phyloP scores from a whole-genome alignment of 192 early-diverging fungal species.

The Entomortierella chlamydospora region DNA sequence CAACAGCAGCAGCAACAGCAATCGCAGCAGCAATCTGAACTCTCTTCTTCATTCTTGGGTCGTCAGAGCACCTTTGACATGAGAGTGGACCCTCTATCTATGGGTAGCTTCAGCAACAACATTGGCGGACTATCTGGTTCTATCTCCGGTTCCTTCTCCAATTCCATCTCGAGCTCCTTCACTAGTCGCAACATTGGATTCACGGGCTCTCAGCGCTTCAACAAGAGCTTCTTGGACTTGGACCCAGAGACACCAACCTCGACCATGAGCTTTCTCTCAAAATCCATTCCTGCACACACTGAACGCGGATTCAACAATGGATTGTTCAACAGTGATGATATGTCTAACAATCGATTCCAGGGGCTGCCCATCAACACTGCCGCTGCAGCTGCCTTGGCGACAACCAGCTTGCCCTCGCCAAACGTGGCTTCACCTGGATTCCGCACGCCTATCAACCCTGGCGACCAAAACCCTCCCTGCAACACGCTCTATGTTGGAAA shows the following conservation, averaged over 20 bases:
- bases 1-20: slow-evolving; percentile 56
- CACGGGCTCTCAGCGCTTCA: slow-evolving; percentile 44
- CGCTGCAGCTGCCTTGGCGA: slow-evolving; percentile 29
- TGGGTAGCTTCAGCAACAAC: slow-evolving; percentile 52
- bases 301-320: slow-evolving; percentile 60
- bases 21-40: slow-evolving; percentile 45
- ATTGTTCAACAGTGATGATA: slow-evolving; percentile 58
- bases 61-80: slow-evolving; percentile 41
- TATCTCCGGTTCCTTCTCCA: slow-evolving; percentile 48
- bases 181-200: slow-evolving; percentile 48
- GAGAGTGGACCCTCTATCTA: slow-evolving; percentile 50
- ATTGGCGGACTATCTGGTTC: slow-evolving; percentile 47
- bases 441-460: slow-evolving; percentile 66
- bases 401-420: slow-evolving; percentile 48
- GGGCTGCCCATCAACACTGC: slow-evolving; percentile 61
- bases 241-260: slow-evolving; percentile 39
- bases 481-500: slow-evolving; percentile 99
- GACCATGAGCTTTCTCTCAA: slow-evolving; percentile 58
- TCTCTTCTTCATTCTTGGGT: slow-evolving; percentile 40
- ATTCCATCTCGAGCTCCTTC: slow-evolving; percentile 44
- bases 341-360: slow-evolving; percentile 54
- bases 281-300: slow-evolving; percentile 59
- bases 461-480: slow-evolving; percentile 98
- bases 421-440: slow-evolving; percentile 62
- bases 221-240: slow-evolving; percentile 57